Evolutionary conservation across 208 protist genomes (phyloP), one percentile per base, ranked within the genome.

Genomic region (Leishmania gerbilli): DNA sequence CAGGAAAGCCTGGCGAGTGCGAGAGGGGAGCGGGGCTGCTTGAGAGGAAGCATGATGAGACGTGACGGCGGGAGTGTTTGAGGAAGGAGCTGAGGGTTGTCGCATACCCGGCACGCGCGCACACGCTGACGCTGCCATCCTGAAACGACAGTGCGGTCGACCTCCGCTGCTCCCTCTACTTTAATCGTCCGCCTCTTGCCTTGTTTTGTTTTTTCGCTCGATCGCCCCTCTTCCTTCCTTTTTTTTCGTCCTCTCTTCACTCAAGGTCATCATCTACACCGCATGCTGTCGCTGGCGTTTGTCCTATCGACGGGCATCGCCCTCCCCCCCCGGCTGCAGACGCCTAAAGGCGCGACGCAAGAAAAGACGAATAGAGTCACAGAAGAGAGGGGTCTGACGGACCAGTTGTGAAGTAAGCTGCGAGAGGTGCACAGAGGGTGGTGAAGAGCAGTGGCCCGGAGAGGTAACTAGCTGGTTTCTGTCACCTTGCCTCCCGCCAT

Each of bases 381-480:
- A 31, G 13, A 53, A 0, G 51, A 21, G 24, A 55, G 40, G 31
- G 27, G 8, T 5, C 31, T 21, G 9, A 8, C n/a, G 27, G 69
- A 7, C 2, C 42, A n/a, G 7, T 40, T 47, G 45, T 40, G 45
- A 51, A 27, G 67, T 45, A 31, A 31, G 19, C 42, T 49, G 3
- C 67, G 17, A 3, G 42, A 45, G 67, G 27, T 40, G 42, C 27
- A 58, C 27, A 42, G 71, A 62, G 5, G 11, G 11, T 62, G 72
- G 13, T 19, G 6, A 42, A 2, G 11, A 17, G 24, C 51, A 62
- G 34, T 37, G 19, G 19, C 51, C 55, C 40, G 74, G 80, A 84
- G 65, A 69, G 75, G 75, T 79, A 84, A 84, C 80, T 79, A 45
- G 71, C 80, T 80, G 68, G 45, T 5, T 79, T 88, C 71, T 75